These are phyloP conservation scores for Osmozyma mogii DNA, from an alignment of 805 yeast genomes.

Conservation along the genomic window DNA sequence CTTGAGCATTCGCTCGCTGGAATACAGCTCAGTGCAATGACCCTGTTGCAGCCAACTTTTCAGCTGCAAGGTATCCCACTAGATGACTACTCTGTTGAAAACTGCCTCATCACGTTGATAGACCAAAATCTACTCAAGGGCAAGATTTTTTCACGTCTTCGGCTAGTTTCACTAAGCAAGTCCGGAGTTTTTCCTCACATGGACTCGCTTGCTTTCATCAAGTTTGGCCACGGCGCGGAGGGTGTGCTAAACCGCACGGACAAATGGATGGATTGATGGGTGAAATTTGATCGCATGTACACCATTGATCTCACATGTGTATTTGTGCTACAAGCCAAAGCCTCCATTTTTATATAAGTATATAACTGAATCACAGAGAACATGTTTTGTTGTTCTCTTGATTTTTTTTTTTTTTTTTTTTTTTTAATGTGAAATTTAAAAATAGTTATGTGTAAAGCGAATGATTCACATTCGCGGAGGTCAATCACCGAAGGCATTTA, in stretches of 20 bases:
- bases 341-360: too few species aligned
- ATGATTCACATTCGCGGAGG: too few species aligned
- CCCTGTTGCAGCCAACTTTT: constrained; percentile 1
- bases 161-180: constrained; percentile 35
- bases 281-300: too few species aligned
- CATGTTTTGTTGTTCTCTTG: too few species aligned
- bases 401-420: too few species aligned
- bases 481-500: too few species aligned
- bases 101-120: constrained; percentile 41
- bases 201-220: constrained; percentile 12
- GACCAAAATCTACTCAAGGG: constrained; percentile 50
- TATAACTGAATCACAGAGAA: too few species aligned
- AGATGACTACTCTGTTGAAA: constrained; percentile 41
- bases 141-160: constrained; percentile 35
- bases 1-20: constrained; percentile 11
- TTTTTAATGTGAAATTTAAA: too few species aligned
- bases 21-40: constrained; percentile 6
- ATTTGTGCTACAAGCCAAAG: too few species aligned
- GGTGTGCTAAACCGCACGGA: constrained; percentile 7
- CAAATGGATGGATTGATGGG: constrained; percentile 12
- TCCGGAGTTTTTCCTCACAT: constrained; percentile 34
- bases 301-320: too few species aligned
- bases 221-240: constrained; percentile 11
- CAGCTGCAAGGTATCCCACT: constrained; percentile 3
- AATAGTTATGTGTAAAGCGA: too few species aligned